phyloP scores from a whole-genome alignment of 345 rosid genomes.

The Eutrema heterophyllum region DNA sequence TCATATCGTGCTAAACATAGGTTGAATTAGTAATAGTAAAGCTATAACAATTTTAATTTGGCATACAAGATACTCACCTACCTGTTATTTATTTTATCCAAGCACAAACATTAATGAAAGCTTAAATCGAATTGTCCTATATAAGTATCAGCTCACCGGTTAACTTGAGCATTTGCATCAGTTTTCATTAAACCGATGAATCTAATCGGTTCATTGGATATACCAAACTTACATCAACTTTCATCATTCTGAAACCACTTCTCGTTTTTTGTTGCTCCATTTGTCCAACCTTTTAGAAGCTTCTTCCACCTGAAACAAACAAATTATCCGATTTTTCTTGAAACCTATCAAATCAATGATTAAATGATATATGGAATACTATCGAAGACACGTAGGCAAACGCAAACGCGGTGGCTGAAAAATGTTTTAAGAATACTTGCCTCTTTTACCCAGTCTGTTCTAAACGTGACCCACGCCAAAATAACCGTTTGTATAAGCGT shows the following conservation, averaged over 20 bases:
- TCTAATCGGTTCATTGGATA: neutral
- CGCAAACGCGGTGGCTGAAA: neutral
- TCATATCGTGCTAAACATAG: neutral
- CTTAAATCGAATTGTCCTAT: neutral
- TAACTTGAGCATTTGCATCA: neutral
- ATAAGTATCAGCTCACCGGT: neutral
- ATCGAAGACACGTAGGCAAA: neutral
- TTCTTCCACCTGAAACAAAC: conserved; percentile 31
- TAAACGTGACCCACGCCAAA: conserved; percentile 51
- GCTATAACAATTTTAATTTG: neutral
- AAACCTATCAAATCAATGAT: neutral
- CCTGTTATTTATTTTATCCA: neutral
- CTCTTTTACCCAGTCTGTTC: conserved; percentile 66
- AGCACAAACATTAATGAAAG: neutral
- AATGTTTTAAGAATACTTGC: conserved; percentile 5
- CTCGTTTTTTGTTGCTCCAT: conserved; percentile 27
- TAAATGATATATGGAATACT: neutral
- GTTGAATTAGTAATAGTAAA: neutral
- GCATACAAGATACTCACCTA: neutral
- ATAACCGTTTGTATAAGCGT: conserved; percentile 56
- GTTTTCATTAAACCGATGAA: neutral
- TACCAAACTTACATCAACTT: neutral
- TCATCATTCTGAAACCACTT: conserved; percentile 11
- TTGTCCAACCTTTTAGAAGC: conserved; percentile 29
- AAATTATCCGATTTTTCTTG: neutral